Conservation (phyloP, 2,329 filamentous ascomycete genomes). For the Mycocentrospora acerina region DNA sequence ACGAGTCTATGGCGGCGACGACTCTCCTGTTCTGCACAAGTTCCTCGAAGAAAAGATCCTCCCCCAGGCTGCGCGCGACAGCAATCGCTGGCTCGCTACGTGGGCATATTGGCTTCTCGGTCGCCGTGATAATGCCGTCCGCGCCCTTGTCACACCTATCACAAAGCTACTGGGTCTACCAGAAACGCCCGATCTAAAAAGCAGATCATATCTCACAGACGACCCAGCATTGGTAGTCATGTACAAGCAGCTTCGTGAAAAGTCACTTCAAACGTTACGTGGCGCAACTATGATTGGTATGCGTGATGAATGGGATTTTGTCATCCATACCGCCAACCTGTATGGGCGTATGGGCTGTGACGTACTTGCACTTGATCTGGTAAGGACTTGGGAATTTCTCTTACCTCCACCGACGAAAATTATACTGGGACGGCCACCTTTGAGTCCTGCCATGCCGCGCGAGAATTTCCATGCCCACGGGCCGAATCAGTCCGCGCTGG, state of each 20-base stretch:
- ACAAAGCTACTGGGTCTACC: slow-evolving; percentile 71
- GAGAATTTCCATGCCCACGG: slow-evolving; percentile 22
- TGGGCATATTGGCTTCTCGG: slow-evolving; percentile 95
- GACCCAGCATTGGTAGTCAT: slow-evolving; percentile 86
- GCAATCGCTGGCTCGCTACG: slow-evolving; percentile 89
- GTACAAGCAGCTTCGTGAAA: slow-evolving; percentile 81
- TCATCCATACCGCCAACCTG: slow-evolving; percentile 78
- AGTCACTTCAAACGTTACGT: slow-evolving; percentile 77
- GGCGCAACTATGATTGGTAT: slow-evolving; percentile 82
- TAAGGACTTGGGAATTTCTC: slow-evolving; percentile 81
- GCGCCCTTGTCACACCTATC: slow-evolving; percentile 78
- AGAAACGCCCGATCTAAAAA: slow-evolving; percentile 67
- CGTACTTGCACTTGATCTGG: slow-evolving; percentile 79
- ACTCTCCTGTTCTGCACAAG: slow-evolving; percentile 69
- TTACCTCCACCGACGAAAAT: slow-evolving; percentile 39
- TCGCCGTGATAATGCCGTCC: slow-evolving; percentile 79
- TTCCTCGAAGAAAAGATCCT: slow-evolving; percentile 81
- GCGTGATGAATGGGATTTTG: slow-evolving; percentile 82
- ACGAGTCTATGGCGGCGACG: slow-evolving; percentile 84
- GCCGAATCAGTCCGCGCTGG: slow-evolving; percentile 20
- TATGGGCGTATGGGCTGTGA: slow-evolving; percentile 95
- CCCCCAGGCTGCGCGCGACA: slow-evolving; percentile 72
- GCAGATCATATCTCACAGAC: slow-evolving; percentile 81
- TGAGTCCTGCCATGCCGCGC: slow-evolving; percentile 29
- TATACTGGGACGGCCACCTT: slow-evolving; percentile 18